Percentiles rank a stretch among this genome's conserved stretches.
phyloP scores from a whole-genome alignment of 805 yeast species.

The Zygoascus bituminiphila region DNA sequence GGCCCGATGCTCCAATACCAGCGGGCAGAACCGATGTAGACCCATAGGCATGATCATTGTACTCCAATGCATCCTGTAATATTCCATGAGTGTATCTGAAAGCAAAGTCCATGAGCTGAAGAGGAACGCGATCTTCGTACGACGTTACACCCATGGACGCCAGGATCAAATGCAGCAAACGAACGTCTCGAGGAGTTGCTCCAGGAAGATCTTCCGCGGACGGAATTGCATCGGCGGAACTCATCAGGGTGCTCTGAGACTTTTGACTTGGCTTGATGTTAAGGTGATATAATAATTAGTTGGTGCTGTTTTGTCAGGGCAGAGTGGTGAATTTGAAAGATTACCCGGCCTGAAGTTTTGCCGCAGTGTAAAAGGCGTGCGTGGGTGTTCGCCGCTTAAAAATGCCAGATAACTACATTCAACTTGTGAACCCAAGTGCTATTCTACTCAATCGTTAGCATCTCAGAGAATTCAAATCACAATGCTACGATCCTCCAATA shows the following conservation, averaged over 20 bases:
- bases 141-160: conserved; percentile 89
- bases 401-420: too few relatives aligned
- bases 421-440: too few relatives aligned
- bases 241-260: too few relatives aligned
- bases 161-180: conserved; percentile 78
- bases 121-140: conserved; percentile 92
- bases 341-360: not conserved
- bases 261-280: too few relatives aligned
- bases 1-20: conserved; percentile 27
- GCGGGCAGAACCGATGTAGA: conserved; percentile 30
- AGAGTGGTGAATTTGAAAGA: not conserved
- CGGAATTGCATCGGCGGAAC: not conserved
- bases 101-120: conserved; percentile 96
- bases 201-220: conserved; percentile 13
- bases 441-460: too few relatives aligned
- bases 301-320: too few relatives aligned
- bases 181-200: conserved; percentile 73
- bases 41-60: conserved; percentile 61
- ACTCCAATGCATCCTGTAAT: conserved; percentile 79
- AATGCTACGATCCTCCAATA: conserved; percentile 16
- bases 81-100: conserved; percentile 77
- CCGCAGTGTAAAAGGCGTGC: too few relatives aligned
- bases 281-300: too few relatives aligned
- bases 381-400: too few relatives aligned
- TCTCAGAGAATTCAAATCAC: conserved; percentile 2